Evolutionary conservation across 371 early-diverging fungal genomes (phyloP).

Genomic region (Apophysomyces ossiformis): DNA sequence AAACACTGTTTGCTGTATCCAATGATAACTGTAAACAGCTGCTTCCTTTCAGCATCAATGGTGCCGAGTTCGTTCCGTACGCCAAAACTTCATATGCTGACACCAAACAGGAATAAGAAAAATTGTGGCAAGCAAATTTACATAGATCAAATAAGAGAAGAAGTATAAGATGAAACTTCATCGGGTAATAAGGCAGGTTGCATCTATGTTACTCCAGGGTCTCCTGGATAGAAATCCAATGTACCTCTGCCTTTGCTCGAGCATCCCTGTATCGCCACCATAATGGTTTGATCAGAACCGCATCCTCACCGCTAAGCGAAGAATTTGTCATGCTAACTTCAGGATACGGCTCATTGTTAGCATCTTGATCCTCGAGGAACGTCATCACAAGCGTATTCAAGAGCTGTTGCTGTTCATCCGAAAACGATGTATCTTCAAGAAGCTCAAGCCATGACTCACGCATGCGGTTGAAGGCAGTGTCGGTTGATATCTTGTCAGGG

Average conservation of each 20-base stretch:
- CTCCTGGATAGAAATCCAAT: neutral
- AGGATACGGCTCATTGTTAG: neutral
- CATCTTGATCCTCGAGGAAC: slow-evolving; percentile 39
- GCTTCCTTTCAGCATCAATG: too few species aligned
- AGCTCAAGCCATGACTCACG: slow-evolving; percentile 43
- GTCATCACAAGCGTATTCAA: slow-evolving; percentile 45
- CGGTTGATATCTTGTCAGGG: slow-evolving; percentile 30
- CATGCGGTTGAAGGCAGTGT: slow-evolving; percentile 29
- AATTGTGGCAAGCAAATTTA: too few species aligned
- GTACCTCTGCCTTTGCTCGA: neutral
- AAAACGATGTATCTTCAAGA: slow-evolving; percentile 21
- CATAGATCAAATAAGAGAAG: too few species aligned
- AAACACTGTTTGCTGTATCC: too few species aligned
- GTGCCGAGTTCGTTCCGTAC: too few species aligned
- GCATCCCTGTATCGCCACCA: neutral
- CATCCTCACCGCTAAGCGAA: neutral
- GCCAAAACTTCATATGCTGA: too few species aligned
- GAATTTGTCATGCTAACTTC: slow-evolving; percentile 4
- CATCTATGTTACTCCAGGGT: too few species aligned
- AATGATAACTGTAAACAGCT: too few species aligned
- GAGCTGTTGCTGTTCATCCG: slow-evolving; percentile 31
- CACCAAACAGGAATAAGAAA: too few species aligned
- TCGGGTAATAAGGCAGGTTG: too few species aligned
- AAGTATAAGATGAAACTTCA: too few species aligned
- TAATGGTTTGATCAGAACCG: neutral